A percentile compares a stretch with the other conserved stretches of the same genome.
Evolutionary conservation across 2,329 filamentous ascomycete genomes (phyloP).

Genomic region (Clonostachys rhizophaga): DNA sequence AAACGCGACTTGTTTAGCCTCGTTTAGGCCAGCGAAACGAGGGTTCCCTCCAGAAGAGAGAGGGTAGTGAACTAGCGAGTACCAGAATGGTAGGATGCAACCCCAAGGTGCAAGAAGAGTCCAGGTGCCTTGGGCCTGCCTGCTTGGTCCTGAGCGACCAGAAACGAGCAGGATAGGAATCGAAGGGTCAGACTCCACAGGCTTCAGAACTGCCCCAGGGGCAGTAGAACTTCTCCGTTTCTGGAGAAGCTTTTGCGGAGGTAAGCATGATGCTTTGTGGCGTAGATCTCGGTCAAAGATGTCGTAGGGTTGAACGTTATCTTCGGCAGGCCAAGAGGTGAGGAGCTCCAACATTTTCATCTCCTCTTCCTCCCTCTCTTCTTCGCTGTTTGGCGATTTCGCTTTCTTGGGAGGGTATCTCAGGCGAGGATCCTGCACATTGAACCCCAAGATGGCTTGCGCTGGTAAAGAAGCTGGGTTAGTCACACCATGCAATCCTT

Average conservation of each 20-base stretch:
- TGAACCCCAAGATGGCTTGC: conserved; percentile 68
- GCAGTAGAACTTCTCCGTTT: conserved; percentile 61
- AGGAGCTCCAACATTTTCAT: conserved; percentile 52
- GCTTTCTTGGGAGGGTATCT: conserved; percentile 65
- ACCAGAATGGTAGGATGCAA: conserved; percentile 82
- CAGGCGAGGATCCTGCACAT: conserved; percentile 74
- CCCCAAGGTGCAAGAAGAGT: conserved; percentile 86
- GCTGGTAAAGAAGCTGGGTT: conserved; percentile 67
- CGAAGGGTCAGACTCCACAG: conserved; percentile 58
- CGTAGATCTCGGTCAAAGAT: conserved; percentile 69
- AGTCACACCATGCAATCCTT: conserved; percentile 50
- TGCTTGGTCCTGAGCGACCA: conserved; percentile 40
- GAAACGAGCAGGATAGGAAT: conserved; percentile 75
- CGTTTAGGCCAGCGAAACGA: conserved; percentile 75
- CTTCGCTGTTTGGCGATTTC: conserved; percentile 6
- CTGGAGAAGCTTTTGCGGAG: conserved; percentile 79
- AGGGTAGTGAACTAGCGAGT: conserved; percentile 76
- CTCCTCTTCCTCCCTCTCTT: conserved; percentile 13
- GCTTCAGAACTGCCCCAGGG: conserved; percentile 58
- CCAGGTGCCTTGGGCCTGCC: conserved; percentile 65
- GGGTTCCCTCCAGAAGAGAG: conserved; percentile 76
- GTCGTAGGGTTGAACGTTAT: conserved; percentile 33
- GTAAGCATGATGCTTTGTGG: conserved; percentile 57
- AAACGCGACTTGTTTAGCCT: conserved; percentile 76
- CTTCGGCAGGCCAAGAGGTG: conserved; percentile 63